These are phyloP conservation scores for Penicillium arizonense DNA, from an alignment of 495 filamentous ascomycete species.

Conservation along the genomic window DNA sequence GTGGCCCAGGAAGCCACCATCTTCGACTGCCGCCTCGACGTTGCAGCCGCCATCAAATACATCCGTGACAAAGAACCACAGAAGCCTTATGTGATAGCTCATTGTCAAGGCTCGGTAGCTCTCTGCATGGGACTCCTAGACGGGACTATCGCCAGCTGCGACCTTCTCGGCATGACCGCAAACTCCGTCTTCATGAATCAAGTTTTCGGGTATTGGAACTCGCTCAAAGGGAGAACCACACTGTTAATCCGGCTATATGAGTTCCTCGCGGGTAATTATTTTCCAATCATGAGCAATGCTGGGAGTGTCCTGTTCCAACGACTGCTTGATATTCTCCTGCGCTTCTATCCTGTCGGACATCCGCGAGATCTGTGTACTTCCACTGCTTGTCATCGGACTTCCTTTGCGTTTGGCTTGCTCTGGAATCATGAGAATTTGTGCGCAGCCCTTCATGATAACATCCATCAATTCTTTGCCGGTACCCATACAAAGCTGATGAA, in stretches of 20 bases:
- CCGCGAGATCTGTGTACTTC: conserved; percentile 61
- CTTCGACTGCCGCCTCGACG: conserved; percentile 61
- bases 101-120: conserved; percentile 67
- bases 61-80: conserved; percentile 40
- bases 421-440: conserved; percentile 66
- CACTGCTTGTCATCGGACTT: conserved; percentile 57
- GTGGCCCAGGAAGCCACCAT: conserved; percentile 56
- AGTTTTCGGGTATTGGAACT: conserved; percentile 55
- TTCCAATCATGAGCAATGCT: conserved; percentile 4
- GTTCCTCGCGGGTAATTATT: conserved; percentile 10
- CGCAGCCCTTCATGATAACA: conserved; percentile 59
- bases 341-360: conserved; percentile 56
- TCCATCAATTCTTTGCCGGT: conserved; percentile 61
- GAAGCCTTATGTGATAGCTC: conserved; percentile 58
- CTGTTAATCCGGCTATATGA: conserved; percentile 26
- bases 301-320: conserved; percentile 3
- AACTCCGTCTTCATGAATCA: conserved; percentile 67
- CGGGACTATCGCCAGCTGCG: conserved; percentile 48
- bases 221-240: conserved; percentile 53
- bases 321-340: conserved; percentile 16
- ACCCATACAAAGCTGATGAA: conserved; percentile 59
- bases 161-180: conserved; percentile 53
- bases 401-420: conserved; percentile 61
- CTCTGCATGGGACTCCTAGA: conserved; percentile 60
- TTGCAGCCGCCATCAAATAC: conserved; percentile 54